A percentile compares a stretch with the other conserved stretches of the same genome.
phyloP scores from a whole-genome alignment of 805 yeast genomes.

The Priceomyces fermenticarens region DNA sequence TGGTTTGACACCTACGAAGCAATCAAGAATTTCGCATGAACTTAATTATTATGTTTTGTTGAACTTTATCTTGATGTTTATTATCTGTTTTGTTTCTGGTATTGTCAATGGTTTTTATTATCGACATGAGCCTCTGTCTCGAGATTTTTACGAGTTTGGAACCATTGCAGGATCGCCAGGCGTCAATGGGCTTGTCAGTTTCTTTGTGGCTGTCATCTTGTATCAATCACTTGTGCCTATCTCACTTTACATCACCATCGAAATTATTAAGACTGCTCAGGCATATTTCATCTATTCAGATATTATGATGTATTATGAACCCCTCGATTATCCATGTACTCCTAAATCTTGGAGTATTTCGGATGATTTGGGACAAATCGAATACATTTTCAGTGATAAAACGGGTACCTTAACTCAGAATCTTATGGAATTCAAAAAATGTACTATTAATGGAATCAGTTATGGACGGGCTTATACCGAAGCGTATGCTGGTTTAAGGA shows the following conservation, averaged over 20 bases:
- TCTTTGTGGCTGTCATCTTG: conserved; percentile 72
- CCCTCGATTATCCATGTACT: conserved; percentile 74
- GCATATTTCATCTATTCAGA: conserved; percentile 80
- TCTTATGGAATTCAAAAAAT: conserved; percentile 81
- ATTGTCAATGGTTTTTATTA: conserved; percentile 69
- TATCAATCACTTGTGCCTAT: conserved; percentile 82
- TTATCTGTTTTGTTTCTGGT: conserved; percentile 68
- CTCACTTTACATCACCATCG: conserved; percentile 76
- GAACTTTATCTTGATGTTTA: conserved; percentile 62
- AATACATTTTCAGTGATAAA: conserved; percentile 79
- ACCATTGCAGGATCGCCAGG: conserved; percentile 65
- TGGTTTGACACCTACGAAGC: conserved; percentile 76
- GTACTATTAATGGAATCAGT: conserved; percentile 68
- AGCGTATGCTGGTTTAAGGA: conserved; percentile 74
- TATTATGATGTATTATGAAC: conserved; percentile 64
- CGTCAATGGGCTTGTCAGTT: conserved; percentile 65
- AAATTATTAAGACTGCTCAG: conserved; percentile 78
- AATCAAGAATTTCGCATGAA: conserved; percentile 70
- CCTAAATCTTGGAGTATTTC: conserved; percentile 85
- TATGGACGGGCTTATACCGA: conserved; percentile 84
- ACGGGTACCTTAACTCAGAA: conserved; percentile 84
- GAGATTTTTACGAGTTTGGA: conserved; percentile 67
- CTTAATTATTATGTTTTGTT: conserved; percentile 66
- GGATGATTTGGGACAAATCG: conserved; percentile 84
- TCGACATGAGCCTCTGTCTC: conserved; percentile 41